Conservation (phyloP, 1,284 basidiomycete species). For the Omphalotus olearius region DNA sequence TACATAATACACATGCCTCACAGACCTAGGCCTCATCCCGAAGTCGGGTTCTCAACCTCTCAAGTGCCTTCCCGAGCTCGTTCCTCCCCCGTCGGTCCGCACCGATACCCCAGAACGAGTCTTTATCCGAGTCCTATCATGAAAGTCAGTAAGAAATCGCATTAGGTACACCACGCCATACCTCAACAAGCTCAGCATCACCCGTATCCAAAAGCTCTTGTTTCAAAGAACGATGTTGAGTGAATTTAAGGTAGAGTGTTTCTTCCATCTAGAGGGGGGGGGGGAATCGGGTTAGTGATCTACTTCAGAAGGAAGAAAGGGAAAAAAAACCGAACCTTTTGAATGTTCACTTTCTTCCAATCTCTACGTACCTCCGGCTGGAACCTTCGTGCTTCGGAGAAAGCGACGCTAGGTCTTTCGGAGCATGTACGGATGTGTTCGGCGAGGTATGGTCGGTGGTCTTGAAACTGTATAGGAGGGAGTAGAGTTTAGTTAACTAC, state of each 20-base stretch:
- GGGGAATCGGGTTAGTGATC: not conserved
- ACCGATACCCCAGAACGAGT: constrained; percentile 69
- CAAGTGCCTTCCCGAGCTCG: constrained; percentile 67
- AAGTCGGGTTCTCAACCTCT: constrained; percentile 49
- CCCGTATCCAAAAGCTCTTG: constrained; percentile 54
- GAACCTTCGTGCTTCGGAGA: constrained; percentile 62
- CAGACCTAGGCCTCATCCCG: constrained; percentile 20
- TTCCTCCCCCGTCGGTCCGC: constrained; percentile 57
- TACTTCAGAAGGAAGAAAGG: not conserved
- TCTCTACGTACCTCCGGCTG: constrained; percentile 53
- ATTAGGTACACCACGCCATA: too few species aligned
- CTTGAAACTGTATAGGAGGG: constrained; percentile 39
- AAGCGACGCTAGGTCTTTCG: constrained; percentile 54
- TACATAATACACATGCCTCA: not conserved
- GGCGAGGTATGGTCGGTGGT: constrained; percentile 51
- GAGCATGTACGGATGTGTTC: constrained; percentile 62
- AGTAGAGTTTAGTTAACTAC: constrained; percentile 3
- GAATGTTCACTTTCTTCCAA: constrained; percentile 60
- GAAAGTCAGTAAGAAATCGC: too few species aligned
- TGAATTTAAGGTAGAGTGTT: constrained; percentile 57
- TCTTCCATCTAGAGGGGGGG: constrained; percentile 51
- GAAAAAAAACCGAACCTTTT: constrained; percentile 37
- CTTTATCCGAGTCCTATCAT: constrained; percentile 59
- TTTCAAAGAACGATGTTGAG: constrained; percentile 52
- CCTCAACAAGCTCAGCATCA: constrained; percentile 59